Conservation (phyloP, 139 green algal species). For the Chlorella sorokiniana region DNA sequence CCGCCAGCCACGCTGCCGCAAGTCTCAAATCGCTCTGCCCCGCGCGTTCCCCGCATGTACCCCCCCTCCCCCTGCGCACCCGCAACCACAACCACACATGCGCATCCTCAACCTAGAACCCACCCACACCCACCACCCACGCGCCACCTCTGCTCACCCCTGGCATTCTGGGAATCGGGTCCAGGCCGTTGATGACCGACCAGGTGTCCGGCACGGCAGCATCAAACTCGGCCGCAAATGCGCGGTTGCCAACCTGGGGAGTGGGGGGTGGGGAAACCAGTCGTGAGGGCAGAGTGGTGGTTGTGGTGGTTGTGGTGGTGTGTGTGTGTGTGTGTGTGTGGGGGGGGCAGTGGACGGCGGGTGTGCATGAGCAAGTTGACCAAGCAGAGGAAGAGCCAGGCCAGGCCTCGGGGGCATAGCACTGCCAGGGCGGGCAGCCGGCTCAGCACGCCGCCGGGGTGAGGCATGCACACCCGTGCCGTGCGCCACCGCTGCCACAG, state of each 20-base stretch:
- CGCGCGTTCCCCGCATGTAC: too few relatives aligned
- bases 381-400: too few relatives aligned
- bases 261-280: neutral
- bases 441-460: too few relatives aligned
- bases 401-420: too few relatives aligned
- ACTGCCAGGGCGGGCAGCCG: too few relatives aligned
- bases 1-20: too few relatives aligned
- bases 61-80: too few relatives aligned
- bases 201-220: slow-evolving; percentile 6
- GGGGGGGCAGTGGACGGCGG: too few relatives aligned
- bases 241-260: slow-evolving; percentile 16
- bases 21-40: too few relatives aligned
- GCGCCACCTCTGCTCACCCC: neutral
- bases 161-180: slow-evolving; percentile 13
- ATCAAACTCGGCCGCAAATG: neutral
- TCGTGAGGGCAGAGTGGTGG: neutral
- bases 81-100: neutral
- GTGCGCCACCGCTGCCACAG: too few relatives aligned
- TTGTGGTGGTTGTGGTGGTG: too few relatives aligned
- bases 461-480: too few relatives aligned
- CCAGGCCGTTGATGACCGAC: neutral
- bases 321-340: neutral
- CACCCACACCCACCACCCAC: neutral
- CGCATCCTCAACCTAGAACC: neutral
- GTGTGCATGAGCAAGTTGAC: neutral